These are phyloP conservation scores for Citeromyces siamensis DNA, from an alignment of 1,139 yeast species.

Conservation along the genomic window DNA sequence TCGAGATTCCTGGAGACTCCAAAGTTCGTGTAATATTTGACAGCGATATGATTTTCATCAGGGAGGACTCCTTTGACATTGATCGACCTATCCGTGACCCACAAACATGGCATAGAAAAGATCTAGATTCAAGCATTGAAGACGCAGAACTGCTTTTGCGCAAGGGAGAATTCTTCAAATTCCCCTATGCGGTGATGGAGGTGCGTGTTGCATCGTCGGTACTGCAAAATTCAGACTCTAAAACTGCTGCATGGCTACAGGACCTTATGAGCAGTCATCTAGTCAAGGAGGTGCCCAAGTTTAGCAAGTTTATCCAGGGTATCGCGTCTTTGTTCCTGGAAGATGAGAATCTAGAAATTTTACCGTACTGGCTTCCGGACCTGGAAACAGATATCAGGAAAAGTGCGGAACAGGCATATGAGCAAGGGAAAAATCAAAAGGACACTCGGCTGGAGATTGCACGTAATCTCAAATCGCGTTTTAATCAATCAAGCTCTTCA, in stretches of 20 bases:
- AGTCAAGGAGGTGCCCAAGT: slow-evolving; percentile 84
- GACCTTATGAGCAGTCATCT: slow-evolving; percentile 77
- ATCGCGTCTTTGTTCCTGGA: slow-evolving; percentile 79
- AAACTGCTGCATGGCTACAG: slow-evolving; percentile 65
- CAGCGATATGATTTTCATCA: slow-evolving; percentile 72
- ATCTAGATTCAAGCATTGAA: slow-evolving; percentile 65
- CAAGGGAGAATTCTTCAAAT: slow-evolving; percentile 75
- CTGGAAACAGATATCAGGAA: slow-evolving; percentile 70
- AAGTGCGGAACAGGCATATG: slow-evolving; percentile 64
- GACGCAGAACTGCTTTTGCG: slow-evolving; percentile 66
- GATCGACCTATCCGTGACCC: slow-evolving; percentile 88
- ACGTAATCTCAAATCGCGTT: slow-evolving; percentile 4
- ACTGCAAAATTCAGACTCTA: slow-evolving; percentile 28
- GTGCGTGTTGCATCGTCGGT: slow-evolving; percentile 52
- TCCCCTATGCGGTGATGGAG: slow-evolving; percentile 90
- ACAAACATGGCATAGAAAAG: slow-evolving; percentile 80
- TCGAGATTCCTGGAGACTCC: slow-evolving; percentile 90
- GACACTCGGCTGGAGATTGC: slow-evolving; percentile 10
- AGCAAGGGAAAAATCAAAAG: slow-evolving; percentile 11
- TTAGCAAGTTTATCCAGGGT: slow-evolving; percentile 86
- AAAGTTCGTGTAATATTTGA: slow-evolving; percentile 83
- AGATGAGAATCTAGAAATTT: slow-evolving; percentile 77
- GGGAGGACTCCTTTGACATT: slow-evolving; percentile 82
- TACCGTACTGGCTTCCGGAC: slow-evolving; percentile 94
- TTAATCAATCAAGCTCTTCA: not conserved